A percentile compares a stretch with the other conserved stretches of the same genome.
Conservation (phyloP, 805 yeast species). For the Metschnikowia continentalis region DNA sequence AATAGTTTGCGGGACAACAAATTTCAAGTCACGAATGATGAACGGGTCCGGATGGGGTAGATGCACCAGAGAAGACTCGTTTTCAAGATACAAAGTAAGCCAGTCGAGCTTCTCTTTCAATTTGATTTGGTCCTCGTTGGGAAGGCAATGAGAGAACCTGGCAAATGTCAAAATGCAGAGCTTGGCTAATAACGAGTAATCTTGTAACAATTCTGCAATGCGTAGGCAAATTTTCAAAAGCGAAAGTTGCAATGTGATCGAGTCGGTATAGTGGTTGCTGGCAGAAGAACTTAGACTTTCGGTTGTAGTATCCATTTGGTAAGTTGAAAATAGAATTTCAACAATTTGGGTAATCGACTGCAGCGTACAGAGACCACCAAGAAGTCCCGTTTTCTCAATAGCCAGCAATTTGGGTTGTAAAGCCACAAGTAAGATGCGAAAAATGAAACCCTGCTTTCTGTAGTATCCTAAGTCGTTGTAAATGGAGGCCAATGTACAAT, state of each 20-base stretch:
- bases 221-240: constrained; percentile 48
- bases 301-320: constrained; percentile 45
- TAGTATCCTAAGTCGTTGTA: constrained; percentile 56
- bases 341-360: constrained; percentile 38
- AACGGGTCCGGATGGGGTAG: constrained; percentile 70
- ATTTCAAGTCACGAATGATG: constrained; percentile 49
- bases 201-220: constrained; percentile 50
- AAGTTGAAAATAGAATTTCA: constrained; percentile 46
- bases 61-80: constrained; percentile 22
- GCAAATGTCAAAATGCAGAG: constrained; percentile 54
- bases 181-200: constrained; percentile 33
- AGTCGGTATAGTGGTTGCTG: constrained; percentile 26
- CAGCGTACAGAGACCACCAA: constrained; percentile 2
- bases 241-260: constrained; percentile 57
- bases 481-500: constrained; percentile 60
- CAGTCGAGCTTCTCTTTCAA: constrained; percentile 32
- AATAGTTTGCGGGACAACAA: constrained; percentile 17
- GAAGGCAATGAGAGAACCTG: constrained; percentile 50
- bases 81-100: constrained; percentile 18
- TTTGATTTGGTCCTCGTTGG: constrained; percentile 53
- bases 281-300: constrained; percentile 26
- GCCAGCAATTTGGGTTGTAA: constrained; percentile 38
- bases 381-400: constrained; percentile 1
- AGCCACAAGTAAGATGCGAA: constrained; percentile 59
- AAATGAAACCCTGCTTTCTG: constrained; percentile 67